Evolutionary conservation across 768 basidiomycete species (phyloP).

Genomic region (Auricularia sp.): DNA sequence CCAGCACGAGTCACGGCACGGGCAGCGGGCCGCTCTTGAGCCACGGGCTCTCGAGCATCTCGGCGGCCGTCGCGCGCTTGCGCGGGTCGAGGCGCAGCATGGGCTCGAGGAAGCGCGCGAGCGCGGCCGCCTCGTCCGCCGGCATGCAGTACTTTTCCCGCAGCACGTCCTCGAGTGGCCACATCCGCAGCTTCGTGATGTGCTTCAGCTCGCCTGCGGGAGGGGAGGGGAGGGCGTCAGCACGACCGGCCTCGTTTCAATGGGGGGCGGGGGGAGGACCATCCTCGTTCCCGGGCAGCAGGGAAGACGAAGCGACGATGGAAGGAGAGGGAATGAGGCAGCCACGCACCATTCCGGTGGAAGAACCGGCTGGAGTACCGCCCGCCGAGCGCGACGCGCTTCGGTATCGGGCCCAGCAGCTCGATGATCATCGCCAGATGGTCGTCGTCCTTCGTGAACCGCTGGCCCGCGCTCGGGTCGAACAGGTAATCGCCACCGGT

Average conservation of each 20-base stretch:
- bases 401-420: slow-evolving; percentile 83
- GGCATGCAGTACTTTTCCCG: slow-evolving; percentile 96
- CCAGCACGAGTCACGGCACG: too few relatives aligned
- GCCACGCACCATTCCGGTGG: slow-evolving; percentile 83
- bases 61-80: slow-evolving; percentile 78
- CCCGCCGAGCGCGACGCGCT: slow-evolving; percentile 72
- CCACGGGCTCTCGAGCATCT: slow-evolving; percentile 81
- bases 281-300: too few relatives aligned
- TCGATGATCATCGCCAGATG: slow-evolving; percentile 98
- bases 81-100: slow-evolving; percentile 89
- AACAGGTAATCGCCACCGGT: slow-evolving; percentile 99
- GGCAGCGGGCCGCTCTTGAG: slow-evolving; percentile 22
- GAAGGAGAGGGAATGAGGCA: too few relatives aligned
- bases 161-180: slow-evolving; percentile 73
- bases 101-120: slow-evolving; percentile 72
- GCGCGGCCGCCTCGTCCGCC: slow-evolving; percentile 64
- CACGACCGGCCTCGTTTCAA: not conserved
- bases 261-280: too few relatives aligned
- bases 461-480: slow-evolving; percentile 88
- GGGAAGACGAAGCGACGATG: too few relatives aligned
- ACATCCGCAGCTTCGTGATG: slow-evolving; percentile 88
- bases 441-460: slow-evolving; percentile 93
- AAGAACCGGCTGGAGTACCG: slow-evolving; percentile 95
- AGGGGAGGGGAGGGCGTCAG: not conserved
- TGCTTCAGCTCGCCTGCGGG: slow-evolving; percentile 72